These are phyloP conservation scores for Paramecium biaurelia DNA, from an alignment of 73 alveolate species.

Conservation along the genomic window DNA sequence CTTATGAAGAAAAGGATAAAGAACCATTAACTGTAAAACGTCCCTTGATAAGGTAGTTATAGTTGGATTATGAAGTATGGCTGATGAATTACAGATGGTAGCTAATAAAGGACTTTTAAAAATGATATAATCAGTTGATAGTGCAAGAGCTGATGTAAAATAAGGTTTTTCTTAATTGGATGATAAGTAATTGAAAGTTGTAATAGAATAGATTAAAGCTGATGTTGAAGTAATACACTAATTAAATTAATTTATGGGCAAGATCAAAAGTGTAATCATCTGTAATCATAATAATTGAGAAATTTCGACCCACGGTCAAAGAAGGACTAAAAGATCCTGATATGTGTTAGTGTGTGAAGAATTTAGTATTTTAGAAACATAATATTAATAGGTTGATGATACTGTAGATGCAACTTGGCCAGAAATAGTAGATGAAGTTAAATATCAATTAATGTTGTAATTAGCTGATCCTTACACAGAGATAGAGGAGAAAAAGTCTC, in stretches of 20 bases:
- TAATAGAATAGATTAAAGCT: neutral
- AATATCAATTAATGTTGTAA: conserved; percentile 46
- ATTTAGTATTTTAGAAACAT: neutral
- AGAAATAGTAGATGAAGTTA: conserved; percentile 54
- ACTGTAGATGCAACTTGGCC: conserved; percentile 62
- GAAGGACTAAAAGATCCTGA: conserved; percentile 63
- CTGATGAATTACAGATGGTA: neutral
- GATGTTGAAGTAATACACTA: neutral
- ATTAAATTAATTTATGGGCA: conserved; percentile 47
- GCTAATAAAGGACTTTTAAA: neutral
- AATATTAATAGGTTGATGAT: conserved; percentile 13
- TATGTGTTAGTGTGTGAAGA: conserved; percentile 56
- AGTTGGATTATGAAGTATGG: neutral
- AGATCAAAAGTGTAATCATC: conserved; percentile 14
- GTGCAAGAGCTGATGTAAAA: neutral
- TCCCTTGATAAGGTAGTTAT: neutral
- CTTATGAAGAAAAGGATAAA: neutral
- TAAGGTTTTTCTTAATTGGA: neutral
- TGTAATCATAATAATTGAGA: conserved; percentile 7
- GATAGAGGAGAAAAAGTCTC: neutral
- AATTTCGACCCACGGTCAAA: conserved; percentile 42
- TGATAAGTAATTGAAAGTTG: neutral
- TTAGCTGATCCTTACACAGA: conserved; percentile 45
- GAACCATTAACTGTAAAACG: neutral
- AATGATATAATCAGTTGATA: neutral